phyloP scores from a whole-genome alignment of 2,329 filamentous ascomycete genomes.

The Pseudonectria foliicola region DNA sequence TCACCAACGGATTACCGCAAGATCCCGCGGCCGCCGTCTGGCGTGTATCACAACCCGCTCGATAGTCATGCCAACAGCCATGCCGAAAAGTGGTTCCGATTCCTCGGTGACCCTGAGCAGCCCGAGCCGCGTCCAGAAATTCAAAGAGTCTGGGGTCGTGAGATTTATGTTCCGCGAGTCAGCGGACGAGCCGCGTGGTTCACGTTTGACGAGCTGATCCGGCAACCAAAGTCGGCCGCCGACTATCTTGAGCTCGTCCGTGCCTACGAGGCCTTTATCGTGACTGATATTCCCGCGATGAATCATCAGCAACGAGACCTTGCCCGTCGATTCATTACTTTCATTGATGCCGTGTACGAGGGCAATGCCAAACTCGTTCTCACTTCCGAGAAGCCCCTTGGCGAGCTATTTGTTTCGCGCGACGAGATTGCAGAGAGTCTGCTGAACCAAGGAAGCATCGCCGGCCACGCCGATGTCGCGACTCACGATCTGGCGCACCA shows the following conservation, averaged over 20 bases:
- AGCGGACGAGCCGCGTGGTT: constrained; percentile 87
- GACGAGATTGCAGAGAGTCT: constrained; percentile 57
- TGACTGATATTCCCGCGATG: constrained; percentile 91
- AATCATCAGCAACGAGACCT: constrained; percentile 78
- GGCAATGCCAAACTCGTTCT: constrained; percentile 87
- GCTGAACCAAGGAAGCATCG: constrained; percentile 39
- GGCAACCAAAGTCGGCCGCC: constrained; percentile 79
- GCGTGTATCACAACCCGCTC: constrained; percentile 87
- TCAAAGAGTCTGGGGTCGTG: constrained; percentile 86
- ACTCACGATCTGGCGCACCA: constrained; percentile 86
- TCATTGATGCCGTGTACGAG: constrained; percentile 95
- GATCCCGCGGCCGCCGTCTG: constrained; percentile 84
- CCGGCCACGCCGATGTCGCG: constrained; percentile 48
- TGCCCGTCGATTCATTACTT: constrained; percentile 90
- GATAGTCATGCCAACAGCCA: constrained; percentile 71
- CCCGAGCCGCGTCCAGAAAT: constrained; percentile 67
- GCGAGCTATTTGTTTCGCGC: constrained; percentile 75
- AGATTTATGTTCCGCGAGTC: constrained; percentile 79
- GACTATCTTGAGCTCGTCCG: constrained; percentile 91
- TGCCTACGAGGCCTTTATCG: constrained; percentile 84
- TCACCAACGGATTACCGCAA: constrained; percentile 96
- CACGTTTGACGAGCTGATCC: constrained; percentile 87
- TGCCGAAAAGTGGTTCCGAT: constrained; percentile 91
- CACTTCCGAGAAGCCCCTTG: constrained; percentile 78
- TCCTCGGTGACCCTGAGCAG: constrained; percentile 77